A percentile compares a stretch with the other conserved stretches of the same genome.
Evolutionary conservation across 2,329 filamentous ascomycete genomes (phyloP).

Genomic region (Zymoseptoria passerinii): DNA sequence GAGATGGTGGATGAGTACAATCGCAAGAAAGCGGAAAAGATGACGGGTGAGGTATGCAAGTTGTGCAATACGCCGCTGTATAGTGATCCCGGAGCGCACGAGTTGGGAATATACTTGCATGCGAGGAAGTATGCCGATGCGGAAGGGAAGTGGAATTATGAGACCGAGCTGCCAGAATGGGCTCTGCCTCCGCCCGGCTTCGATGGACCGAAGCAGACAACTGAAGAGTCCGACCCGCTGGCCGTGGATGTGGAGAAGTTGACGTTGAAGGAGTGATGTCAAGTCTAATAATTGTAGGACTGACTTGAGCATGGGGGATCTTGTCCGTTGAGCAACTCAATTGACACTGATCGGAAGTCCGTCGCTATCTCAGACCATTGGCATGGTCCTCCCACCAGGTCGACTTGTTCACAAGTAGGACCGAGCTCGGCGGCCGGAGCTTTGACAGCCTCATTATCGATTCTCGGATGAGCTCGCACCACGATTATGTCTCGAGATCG

Average conservation of each 20-base stretch:
- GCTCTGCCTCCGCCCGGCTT: constrained; percentile 68
- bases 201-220: constrained; percentile 62
- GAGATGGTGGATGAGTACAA: constrained; percentile 88
- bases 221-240: constrained; percentile 40
- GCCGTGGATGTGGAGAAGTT: constrained; percentile 37
- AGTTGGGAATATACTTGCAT: constrained; percentile 89
- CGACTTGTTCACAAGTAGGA: neutral
- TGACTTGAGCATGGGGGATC: neutral
- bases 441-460: neutral
- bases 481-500: neutral
- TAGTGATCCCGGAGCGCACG: constrained; percentile 81
- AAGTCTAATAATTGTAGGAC: neutral
- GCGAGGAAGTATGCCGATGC: constrained; percentile 82
- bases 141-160: constrained; percentile 76
- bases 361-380: neutral
- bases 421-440: neutral
- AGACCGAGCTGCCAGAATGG: constrained; percentile 77
- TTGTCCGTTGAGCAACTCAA: neutral
- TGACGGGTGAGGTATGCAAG: constrained; percentile 76
- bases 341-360: neutral
- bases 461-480: neutral
- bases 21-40: constrained; percentile 82
- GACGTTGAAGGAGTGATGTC: constrained; percentile 12
- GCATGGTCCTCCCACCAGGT: neutral
- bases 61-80: constrained; percentile 83